These are phyloP conservation scores for Ophiostoma fasciatum DNA, from an alignment of 2,329 filamentous ascomycete genomes.

Conservation along the genomic window DNA sequence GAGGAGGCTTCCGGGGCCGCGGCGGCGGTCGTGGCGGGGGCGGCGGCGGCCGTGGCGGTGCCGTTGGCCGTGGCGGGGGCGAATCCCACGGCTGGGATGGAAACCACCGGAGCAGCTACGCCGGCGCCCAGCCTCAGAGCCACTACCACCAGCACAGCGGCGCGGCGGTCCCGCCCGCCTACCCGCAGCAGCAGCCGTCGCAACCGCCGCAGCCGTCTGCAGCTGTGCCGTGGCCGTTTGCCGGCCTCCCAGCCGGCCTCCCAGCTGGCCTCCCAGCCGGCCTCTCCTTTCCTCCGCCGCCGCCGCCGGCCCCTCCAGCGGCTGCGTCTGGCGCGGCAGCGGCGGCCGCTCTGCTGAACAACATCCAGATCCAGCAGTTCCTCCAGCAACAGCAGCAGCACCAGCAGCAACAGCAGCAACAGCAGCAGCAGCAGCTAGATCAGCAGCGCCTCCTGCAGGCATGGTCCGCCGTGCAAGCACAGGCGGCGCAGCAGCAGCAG, in stretches of 20 bases:
- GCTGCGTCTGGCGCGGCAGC: conserved; percentile 3
- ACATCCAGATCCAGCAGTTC: conserved; percentile 23
- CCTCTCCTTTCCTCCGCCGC: background rate
- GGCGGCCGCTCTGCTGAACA: conserved; percentile 7
- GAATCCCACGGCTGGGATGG: conserved; percentile 5
- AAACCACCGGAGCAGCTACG: background rate
- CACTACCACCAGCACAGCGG: background rate
- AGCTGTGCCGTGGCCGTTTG: conserved; percentile 4
- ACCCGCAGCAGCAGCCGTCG: background rate
- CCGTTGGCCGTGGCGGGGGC: too few species aligned
- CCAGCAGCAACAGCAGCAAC: conserved; percentile 8
- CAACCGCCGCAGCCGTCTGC: background rate
- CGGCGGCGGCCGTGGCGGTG: conserved; percentile 19
- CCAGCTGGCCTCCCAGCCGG: too few species aligned
- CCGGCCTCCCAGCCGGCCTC: too few species aligned
- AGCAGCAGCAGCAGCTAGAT: conserved; percentile 1
- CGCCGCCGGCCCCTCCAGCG: background rate
- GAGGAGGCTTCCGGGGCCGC: conserved; percentile 14
- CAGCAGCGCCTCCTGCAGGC: too few species aligned
- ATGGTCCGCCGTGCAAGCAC: too few species aligned
- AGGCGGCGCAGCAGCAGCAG: background rate
- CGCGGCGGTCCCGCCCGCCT: too few species aligned
- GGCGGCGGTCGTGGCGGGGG: conserved; percentile 16
- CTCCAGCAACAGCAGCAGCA: conserved; percentile 15
- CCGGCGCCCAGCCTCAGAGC: background rate